Evolutionary conservation across 2,329 filamentous ascomycete genomes (phyloP), one percentile per base, ranked within the genome.

Genomic region (Claviceps maximensis): DNA sequence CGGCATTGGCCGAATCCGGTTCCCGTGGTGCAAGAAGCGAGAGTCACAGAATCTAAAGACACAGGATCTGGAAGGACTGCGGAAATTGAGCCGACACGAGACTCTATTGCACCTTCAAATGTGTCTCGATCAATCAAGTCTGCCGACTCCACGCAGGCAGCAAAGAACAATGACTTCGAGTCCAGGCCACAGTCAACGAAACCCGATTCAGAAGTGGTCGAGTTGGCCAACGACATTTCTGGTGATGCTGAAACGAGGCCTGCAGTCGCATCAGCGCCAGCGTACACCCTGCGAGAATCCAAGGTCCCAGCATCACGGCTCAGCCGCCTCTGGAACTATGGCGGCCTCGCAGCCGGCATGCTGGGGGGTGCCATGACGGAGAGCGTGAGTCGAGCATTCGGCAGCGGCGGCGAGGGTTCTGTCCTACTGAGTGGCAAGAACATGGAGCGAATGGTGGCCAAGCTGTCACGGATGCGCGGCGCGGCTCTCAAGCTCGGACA

Each of bases 401-500:
- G 89, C 7, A 79, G 83, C 52, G 75, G 77, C 19, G 69, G 72
- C 4, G 67, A 76, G 55, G 88, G 89, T 1, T 95, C 90, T 1
- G 74, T 95, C 9, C 82, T 98, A 71, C 79, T 98, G 53, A 97
- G 87, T 67, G 79, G 88, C 6, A 83, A 76, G 10, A 98, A 98
- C 63, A 89, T 97, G 79, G 90, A 97, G 65, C 80, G 94, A 48
- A 77, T 98, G 9, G 93, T 98, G 1, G 77, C 88, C 5, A 96
- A 94, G 68, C 77, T 98, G 2, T 97, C 91, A 3, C 86, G 87
- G 23, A 98, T 98, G 93, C 82, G 93, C 62, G 93, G 93, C 40
- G 94, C 93, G 6, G 93, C 93, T n/a, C 74, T 98, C 44, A 98
- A 98, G 71, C 71, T 98, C 27, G 94, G 93, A 0, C 93, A 98